These are phyloP conservation scores for Myrica gale DNA, from an alignment of 306 rosid species.

Conservation along the genomic window DNA sequence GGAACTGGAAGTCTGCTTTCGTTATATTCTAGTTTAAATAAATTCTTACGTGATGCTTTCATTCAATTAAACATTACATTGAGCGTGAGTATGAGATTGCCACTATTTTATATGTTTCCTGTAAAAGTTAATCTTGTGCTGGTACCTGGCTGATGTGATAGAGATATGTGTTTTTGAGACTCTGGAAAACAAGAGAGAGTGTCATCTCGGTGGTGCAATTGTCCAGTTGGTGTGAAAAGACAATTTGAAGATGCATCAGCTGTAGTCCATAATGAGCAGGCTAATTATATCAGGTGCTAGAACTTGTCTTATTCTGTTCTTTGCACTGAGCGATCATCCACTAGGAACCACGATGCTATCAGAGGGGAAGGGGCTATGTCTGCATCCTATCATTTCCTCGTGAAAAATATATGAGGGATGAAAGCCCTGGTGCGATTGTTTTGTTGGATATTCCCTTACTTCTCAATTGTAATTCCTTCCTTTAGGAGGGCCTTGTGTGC, in stretches of 20 bases:
- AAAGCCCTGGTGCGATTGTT: neutral
- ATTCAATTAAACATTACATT: neutral
- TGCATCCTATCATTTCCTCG: neutral
- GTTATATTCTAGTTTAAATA: neutral
- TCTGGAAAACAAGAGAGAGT: neutral
- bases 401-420: neutral
- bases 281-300: neutral
- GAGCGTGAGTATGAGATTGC: neutral
- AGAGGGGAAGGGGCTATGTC: neutral
- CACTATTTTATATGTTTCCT: neutral
- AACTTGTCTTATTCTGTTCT: neutral
- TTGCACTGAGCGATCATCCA: neutral
- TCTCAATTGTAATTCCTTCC: neutral
- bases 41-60: neutral
- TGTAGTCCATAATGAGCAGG: neutral
- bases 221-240: neutral
- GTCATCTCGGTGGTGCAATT: neutral
- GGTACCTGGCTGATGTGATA: neutral
- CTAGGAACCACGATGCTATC: neutral
- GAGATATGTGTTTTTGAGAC: neutral
- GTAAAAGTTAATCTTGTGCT: neutral
- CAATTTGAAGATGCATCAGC: neutral
- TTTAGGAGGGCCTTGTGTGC: neutral
- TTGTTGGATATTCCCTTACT: neutral
- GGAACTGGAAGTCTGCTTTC: neutral